These are phyloP conservation scores for Wakefieldia striispora DNA, from an alignment of 768 basidiomycete species.

Conservation along the genomic window DNA sequence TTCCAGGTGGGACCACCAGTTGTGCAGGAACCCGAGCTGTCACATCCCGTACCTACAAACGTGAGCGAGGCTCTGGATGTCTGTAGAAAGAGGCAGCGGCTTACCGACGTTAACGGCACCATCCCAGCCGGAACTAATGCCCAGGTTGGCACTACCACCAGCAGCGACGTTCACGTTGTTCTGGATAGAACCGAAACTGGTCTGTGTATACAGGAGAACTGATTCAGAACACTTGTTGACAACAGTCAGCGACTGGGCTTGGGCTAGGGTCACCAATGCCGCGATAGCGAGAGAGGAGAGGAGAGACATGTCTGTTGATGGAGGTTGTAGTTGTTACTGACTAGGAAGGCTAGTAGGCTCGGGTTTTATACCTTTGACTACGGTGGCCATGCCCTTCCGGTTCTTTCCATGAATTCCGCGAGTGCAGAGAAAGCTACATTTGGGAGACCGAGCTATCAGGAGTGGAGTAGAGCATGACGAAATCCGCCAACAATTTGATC, in stretches of 20 bases:
- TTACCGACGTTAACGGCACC: conserved; percentile 31
- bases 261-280: conserved; percentile 16
- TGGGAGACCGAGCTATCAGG: not conserved
- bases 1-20: conserved; percentile 32
- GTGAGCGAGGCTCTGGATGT: conserved; percentile 3
- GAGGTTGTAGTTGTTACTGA: not conserved
- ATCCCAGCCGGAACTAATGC: conserved; percentile 32
- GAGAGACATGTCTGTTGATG: conserved; percentile 18
- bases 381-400: not conserved
- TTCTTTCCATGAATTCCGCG: not conserved
- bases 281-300: conserved; percentile 19
- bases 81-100: not conserved
- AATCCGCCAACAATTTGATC: not conserved
- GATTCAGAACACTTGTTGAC: conserved; percentile 24
- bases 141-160: conserved; percentile 27
- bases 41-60: conserved; percentile 27
- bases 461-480: not conserved
- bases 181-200: conserved; percentile 24
- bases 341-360: not conserved
- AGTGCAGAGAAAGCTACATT: not conserved
- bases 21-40: conserved; percentile 21
- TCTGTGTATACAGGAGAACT: conserved; percentile 32
- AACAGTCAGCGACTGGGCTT: conserved; percentile 31
- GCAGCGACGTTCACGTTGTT: conserved; percentile 27
- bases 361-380: conserved; percentile 15